phyloP scores from a whole-genome alignment of 768 basidiomycete genomes.

The Tephrocybe sp. region DNA sequence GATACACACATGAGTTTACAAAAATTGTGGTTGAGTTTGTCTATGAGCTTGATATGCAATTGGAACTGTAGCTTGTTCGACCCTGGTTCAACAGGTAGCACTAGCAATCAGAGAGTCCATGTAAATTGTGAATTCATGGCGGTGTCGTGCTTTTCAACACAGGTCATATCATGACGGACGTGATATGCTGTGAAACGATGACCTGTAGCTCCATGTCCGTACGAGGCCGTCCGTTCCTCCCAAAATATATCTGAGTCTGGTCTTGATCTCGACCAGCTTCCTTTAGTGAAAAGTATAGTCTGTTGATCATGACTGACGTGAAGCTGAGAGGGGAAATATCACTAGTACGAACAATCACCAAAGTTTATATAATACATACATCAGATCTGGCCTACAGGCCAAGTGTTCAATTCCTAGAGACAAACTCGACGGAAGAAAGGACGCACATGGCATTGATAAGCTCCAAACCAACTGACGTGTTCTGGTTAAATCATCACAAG shows the following conservation, averaged over 20 bases:
- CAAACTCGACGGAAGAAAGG: background rate
- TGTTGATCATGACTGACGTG: constrained; percentile 21
- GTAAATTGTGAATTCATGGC: too few species aligned
- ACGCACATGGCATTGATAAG: constrained; percentile 11
- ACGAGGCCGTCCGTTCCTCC: background rate
- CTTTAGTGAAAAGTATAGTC: constrained; percentile 20
- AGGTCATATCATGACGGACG: constrained; percentile 1
- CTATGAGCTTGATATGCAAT: constrained; percentile 14
- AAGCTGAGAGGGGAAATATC: constrained; percentile 18
- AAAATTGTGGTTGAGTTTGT: constrained; percentile 36
- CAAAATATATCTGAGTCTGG: background rate
- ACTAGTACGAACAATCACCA: background rate
- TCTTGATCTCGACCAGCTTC: constrained; percentile 13
- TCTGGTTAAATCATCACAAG: too few species aligned
- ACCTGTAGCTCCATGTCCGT: constrained; percentile 11
- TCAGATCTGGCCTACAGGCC: constrained; percentile 9
- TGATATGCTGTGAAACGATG: constrained; percentile 11
- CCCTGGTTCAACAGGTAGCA: too few species aligned
- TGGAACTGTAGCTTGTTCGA: too few species aligned
- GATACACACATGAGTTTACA: constrained; percentile 63
- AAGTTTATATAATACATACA: constrained; percentile 6
- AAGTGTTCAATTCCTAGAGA: background rate
- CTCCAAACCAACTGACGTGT: background rate
- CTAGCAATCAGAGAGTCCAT: too few species aligned
- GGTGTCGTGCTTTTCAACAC: too few species aligned